Evolutionary conservation across 495 filamentous ascomycete species (phyloP), one percentile per base, ranked within the genome.

Genomic region (Penicillium dipodomyicola): DNA sequence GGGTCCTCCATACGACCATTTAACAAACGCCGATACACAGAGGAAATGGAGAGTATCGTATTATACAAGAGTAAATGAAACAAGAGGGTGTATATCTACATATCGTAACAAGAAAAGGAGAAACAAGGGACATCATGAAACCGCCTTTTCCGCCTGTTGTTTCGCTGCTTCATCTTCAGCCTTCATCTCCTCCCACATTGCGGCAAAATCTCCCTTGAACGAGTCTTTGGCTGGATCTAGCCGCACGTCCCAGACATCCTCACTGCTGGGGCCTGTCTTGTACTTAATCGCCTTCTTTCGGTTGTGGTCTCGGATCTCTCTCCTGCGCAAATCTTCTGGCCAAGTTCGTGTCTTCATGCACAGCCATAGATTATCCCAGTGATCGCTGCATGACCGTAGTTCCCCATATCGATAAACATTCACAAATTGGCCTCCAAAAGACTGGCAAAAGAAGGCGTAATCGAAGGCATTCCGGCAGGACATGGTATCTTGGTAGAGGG

Each of bases 401-500:
- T 68, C 71, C 53, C 94, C 94, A 70, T 89, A 85, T 40, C 94
- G 88, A 80, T 98, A 98, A 8, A 97, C 77, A 60, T 87, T 83
- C 59, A 85, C 80, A 75, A 92, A 94, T 67, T 96, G 91, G 0
- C 92, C 89, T 23, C 92, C 94, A 4, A 95, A 80, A 0, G 90
- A 92, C 65, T 94, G 88, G 81, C 94, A 98, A 82, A 96, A 90
- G 82, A 89, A 97, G 49, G 95, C 92, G 49, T 82, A 80, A 78
- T 98, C 94, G 80, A 98, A 98, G 66, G 90, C 87, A 48, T 84
- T 74, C 53, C 90, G 85, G 79, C 94, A 98, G 67, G 88, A 93
- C 85, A 97, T 91, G 57, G 75, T 85, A 40, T 82, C 84, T 2
- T 90, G 86, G 59, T 92, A 89, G 53, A 88, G 78, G 57, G 85